Percentiles rank a stretch among this genome's conserved stretches.
Conservation (phyloP, 495 filamentous ascomycete species). For the Lasiosphaeria ovina region DNA sequence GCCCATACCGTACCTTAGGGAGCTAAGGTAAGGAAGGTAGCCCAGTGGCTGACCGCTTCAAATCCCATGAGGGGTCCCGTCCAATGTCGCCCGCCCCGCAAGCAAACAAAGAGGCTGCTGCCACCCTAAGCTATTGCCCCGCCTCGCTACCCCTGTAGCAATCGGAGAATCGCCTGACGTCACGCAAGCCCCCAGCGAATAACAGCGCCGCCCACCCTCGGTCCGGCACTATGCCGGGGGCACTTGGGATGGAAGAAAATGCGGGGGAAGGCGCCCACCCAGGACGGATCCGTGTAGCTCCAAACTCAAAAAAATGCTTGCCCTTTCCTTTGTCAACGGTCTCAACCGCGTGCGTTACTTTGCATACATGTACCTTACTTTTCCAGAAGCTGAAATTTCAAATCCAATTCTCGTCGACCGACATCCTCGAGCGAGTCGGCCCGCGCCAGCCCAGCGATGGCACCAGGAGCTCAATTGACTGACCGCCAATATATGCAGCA, state of each 20-base stretch:
- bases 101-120: neutral
- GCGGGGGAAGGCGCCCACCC: constrained; percentile 17
- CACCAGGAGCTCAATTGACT: too few relatives aligned
- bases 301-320: neutral
- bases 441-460: too few relatives aligned
- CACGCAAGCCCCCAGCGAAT: constrained; percentile 15
- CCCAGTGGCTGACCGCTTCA: too few relatives aligned
- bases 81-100: too few relatives aligned
- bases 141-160: neutral
- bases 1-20: too few relatives aligned
- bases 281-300: neutral
- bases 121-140: neutral
- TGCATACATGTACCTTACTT: too few relatives aligned
- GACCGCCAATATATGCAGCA: too few relatives aligned
- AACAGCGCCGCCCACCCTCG: constrained; percentile 4
- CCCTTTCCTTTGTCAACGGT: constrained; percentile 3
- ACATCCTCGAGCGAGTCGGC: too few relatives aligned
- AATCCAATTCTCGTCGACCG: too few relatives aligned
- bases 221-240: constrained; percentile 16
- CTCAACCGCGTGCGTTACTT: neutral
- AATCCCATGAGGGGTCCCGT: too few relatives aligned
- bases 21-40: too few relatives aligned
- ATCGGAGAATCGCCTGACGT: constrained; percentile 16
- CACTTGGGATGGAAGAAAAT: constrained; percentile 14
- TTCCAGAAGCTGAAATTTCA: too few relatives aligned